Percentiles rank a stretch among this genome's conserved stretches.
Conservation (phyloP, 768 basidiomycete species). For the Hericium rajendrae region DNA sequence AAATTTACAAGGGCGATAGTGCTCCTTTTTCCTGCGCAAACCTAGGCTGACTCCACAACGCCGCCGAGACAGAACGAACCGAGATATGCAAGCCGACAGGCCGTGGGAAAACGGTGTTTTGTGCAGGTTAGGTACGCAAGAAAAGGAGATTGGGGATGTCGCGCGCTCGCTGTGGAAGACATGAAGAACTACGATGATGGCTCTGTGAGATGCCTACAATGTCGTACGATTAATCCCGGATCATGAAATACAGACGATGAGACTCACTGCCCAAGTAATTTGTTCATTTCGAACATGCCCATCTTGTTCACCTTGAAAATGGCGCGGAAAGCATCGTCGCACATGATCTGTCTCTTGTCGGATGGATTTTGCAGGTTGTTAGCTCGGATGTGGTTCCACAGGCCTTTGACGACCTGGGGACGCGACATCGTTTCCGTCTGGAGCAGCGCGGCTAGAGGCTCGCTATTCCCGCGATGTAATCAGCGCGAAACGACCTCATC, state of each 20-base stretch:
- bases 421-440: slow-evolving; percentile 63
- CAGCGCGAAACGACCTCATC: background rate
- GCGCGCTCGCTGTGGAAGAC: background rate
- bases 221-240: too few species aligned
- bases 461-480: slow-evolving; percentile 31
- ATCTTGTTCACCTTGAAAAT: slow-evolving; percentile 78
- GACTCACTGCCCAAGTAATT: slow-evolving; percentile 67
- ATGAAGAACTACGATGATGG: slow-evolving; percentile 9
- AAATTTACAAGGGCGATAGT: too few species aligned
- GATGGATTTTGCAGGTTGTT: slow-evolving; percentile 76
- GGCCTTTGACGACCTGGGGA: slow-evolving; percentile 81
- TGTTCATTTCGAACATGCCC: slow-evolving; percentile 95
- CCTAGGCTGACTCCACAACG: too few species aligned
- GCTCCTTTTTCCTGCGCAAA: too few species aligned
- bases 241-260: background rate
- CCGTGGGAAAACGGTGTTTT: too few species aligned
- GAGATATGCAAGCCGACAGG: too few species aligned
- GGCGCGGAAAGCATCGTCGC: slow-evolving; percentile 61
- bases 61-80: too few species aligned
- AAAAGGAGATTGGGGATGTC: too few species aligned
- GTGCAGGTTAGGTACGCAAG: too few species aligned
- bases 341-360: slow-evolving; percentile 79
- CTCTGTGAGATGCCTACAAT: slow-evolving; percentile 9
- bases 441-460: slow-evolving; percentile 63
- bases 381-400: slow-evolving; percentile 84